A percentile compares a stretch with the other conserved stretches of the same genome.
Conservation (phyloP, 1,284 basidiomycete species). For the Malassezia obtusa region DNA sequence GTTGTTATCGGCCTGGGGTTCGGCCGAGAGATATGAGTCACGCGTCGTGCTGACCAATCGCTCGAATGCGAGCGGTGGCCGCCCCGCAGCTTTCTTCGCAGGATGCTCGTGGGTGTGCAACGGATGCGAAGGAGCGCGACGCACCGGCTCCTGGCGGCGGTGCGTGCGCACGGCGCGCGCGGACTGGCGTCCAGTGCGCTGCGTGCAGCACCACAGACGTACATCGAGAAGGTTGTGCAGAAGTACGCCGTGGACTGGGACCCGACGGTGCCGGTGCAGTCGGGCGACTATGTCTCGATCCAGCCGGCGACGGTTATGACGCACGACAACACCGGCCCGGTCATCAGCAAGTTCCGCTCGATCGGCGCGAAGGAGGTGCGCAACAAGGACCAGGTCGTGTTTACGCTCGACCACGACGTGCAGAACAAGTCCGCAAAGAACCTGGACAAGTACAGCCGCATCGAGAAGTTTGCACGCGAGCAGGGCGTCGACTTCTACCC, state of each 20-base stretch:
- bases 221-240: constrained; percentile 96
- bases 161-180: too few relatives aligned
- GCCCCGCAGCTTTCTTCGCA: not conserved
- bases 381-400: constrained; percentile 76
- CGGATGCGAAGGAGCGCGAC: not conserved
- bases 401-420: constrained; percentile 95
- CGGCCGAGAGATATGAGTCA: constrained; percentile 4
- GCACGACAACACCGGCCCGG: constrained; percentile 83
- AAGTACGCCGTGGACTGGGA: constrained; percentile 85
- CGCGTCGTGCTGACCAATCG: not conserved
- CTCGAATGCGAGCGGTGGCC: too few relatives aligned
- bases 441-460: constrained; percentile 79
- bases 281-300: constrained; percentile 99
- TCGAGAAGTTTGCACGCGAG: constrained; percentile 78
- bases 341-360: constrained; percentile 82
- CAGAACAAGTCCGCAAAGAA: constrained; percentile 94
- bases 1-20: not conserved
- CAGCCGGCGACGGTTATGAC: constrained; percentile 76
- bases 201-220: constrained; percentile 56
- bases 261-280: constrained; percentile 57
- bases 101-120: not conserved
- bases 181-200: not conserved
- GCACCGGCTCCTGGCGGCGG: too few relatives aligned
- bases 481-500: constrained; percentile 92
- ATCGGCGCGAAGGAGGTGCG: constrained; percentile 80